phyloP scores from a whole-genome alignment of 2,329 filamentous ascomycete species.

The Aplosporella prunicola region DNA sequence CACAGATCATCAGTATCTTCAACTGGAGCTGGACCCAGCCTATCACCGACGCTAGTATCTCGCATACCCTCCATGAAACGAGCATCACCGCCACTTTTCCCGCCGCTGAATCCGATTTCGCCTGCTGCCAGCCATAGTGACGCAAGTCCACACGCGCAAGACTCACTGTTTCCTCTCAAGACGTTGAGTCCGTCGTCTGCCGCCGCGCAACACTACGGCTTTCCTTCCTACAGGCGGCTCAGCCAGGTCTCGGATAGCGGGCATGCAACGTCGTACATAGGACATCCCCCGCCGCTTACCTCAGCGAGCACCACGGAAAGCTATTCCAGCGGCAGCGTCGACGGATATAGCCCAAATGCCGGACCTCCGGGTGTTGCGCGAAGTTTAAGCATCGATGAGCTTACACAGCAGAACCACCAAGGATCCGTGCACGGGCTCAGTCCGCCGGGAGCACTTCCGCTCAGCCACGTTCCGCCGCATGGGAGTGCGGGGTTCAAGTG shows the following conservation, averaged over 20 bases:
- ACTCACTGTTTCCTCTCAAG: too few relatives aligned
- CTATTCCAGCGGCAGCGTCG: slow-evolving; percentile 31
- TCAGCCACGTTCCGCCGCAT: slow-evolving; percentile 9
- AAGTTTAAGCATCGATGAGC: slow-evolving; percentile 50
- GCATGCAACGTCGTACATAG: too few relatives aligned
- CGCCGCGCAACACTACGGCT: too few relatives aligned
- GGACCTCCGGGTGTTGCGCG: background rate
- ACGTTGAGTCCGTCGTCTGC: too few relatives aligned
- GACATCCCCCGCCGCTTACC: too few relatives aligned
- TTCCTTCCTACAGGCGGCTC: too few relatives aligned
- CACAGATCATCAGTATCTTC: slow-evolving; percentile 30
- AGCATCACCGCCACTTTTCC: slow-evolving; percentile 24
- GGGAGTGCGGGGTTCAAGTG: slow-evolving; percentile 38
- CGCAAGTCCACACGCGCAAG: too few relatives aligned
- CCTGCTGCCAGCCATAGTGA: slow-evolving; percentile 21
- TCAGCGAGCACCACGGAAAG: too few relatives aligned
- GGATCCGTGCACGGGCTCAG: too few relatives aligned
- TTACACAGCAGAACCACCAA: slow-evolving; percentile 32
- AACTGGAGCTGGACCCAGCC: slow-evolving; percentile 15
- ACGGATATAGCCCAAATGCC: slow-evolving; percentile 33
- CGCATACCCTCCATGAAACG: slow-evolving; percentile 22
- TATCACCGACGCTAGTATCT: slow-evolving; percentile 26
- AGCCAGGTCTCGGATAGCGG: too few relatives aligned
- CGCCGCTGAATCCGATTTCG: slow-evolving; percentile 23
- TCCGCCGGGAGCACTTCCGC: too few relatives aligned